Conservation (phyloP, 2,329 filamentous ascomycete genomes). For the Aspergillus texensis region DNA sequence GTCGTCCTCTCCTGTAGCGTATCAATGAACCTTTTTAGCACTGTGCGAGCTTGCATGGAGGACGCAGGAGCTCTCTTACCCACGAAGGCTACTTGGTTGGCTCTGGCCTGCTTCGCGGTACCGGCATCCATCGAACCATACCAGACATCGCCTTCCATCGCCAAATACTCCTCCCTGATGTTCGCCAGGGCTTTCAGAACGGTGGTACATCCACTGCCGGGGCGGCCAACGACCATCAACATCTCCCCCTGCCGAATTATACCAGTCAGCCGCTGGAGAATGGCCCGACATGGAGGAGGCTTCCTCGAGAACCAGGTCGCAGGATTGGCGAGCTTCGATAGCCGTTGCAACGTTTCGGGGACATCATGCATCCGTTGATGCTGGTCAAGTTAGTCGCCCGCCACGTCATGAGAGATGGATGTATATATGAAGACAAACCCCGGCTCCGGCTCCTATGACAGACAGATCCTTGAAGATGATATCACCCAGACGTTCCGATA, state of each 20-base stretch:
- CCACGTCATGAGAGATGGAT: not conserved
- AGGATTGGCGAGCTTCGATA: not conserved
- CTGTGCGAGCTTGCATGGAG: not conserved
- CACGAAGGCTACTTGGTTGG: not conserved
- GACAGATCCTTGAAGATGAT: not conserved
- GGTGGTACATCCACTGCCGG: slow-evolving; percentile 70
- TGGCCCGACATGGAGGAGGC: not conserved
- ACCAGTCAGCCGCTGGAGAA: not conserved
- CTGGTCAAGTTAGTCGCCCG: not conserved
- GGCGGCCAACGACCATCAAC: slow-evolving; percentile 76
- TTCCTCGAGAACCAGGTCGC: not conserved
- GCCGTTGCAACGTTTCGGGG: not conserved
- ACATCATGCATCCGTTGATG: not conserved
- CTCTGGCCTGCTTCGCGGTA: not conserved
- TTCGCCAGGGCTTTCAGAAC: slow-evolving; percentile 68
- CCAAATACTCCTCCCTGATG: slow-evolving; percentile 62
- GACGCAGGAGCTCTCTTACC: not conserved
- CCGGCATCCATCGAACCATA: not conserved
- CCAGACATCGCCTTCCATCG: slow-evolving; percentile 65
- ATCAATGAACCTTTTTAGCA: not conserved
- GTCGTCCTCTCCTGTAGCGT: not conserved
- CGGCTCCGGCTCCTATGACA: not conserved
- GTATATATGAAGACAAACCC: not conserved
- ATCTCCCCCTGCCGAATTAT: slow-evolving; percentile 55
- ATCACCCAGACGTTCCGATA: not conserved